Base-by-base conservation (phyloP, 2,329 filamentous ascomycete genomes). In the Paecilomyces niveus region DNA sequence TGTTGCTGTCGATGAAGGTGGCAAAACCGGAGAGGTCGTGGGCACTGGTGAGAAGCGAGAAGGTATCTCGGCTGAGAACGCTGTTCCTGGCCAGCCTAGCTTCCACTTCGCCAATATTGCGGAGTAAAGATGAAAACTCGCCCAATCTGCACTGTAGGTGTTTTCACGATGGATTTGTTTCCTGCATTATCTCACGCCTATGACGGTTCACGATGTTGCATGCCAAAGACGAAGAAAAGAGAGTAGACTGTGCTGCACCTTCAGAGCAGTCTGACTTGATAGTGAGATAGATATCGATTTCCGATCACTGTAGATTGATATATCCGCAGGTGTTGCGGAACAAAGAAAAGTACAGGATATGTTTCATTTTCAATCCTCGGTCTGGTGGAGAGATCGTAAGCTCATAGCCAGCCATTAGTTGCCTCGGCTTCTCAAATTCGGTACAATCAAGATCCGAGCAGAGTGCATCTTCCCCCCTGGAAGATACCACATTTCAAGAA, bases 61-160 rank as follows among this genome's bases (percentile, higher is more conserved):
- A 63, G 81, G 78, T 13, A 69, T 89, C 58, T 79, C 85, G 56
- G 90, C 90, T 11, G 89, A 90, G 68, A 81, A 81, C 64, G 91
- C 93, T 5, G 85, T 94, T 59, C 93, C 93, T 13, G 92, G 92
- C 1, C 80, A 83, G 64, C 92, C 92, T 55, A 89, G 85, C 50
- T 96, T 95, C 76, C 80, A 85, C 67, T 96, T 97, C 77, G 88
- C 90, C 77, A 96, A 96, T 72, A 82, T 94, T 56, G 80, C 81
- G 67, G 76, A 74, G 62, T 72, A 68, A 50, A 33, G 62, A 57
- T 24, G 22, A 26, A 29, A 9, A 13, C 22, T 52, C n/a, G 26
- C 26, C 26, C 2, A 45, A 45, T 45, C 39, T 18, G 18, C 35
- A n/a, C 35, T 45, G 18, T 45, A 21, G 15, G 39, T 18, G n/a